phyloP scores from a whole-genome alignment of 306 rosid genomes.

The Gastrolobium villosum region DNA sequence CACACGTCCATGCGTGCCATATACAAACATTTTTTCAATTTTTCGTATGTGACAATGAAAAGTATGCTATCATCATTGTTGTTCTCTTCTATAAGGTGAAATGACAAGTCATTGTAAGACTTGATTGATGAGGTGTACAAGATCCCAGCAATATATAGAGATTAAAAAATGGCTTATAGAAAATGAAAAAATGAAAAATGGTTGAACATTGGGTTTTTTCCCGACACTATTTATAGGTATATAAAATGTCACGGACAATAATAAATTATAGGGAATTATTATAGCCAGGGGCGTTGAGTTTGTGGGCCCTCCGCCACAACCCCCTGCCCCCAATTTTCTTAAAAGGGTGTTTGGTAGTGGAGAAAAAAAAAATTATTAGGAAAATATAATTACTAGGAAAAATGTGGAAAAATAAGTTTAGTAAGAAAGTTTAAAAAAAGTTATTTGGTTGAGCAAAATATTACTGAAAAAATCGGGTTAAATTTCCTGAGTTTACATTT shows the following conservation, averaged over 20 bases:
- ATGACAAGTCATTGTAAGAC: not conserved
- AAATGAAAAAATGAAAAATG: not conserved
- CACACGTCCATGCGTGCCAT: slow-evolving; percentile 4
- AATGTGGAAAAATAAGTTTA: too few relatives aligned
- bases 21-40: not conserved
- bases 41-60: slow-evolving; percentile 3
- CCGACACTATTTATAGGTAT: not conserved
- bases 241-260: not conserved
- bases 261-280: not conserved
- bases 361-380: too few relatives aligned
- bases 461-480: too few relatives aligned
- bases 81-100: not conserved
- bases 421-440: too few relatives aligned
- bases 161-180: too few relatives aligned
- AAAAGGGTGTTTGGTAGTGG: too few relatives aligned
- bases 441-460: too few relatives aligned
- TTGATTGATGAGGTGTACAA: too few relatives aligned
- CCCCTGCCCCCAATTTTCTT: too few relatives aligned
- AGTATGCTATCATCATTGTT: not conserved
- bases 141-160: too few relatives aligned
- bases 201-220: not conserved
- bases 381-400: too few relatives aligned
- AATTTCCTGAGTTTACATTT: too few relatives aligned
- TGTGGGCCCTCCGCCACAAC: not conserved
- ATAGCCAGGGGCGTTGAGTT: not conserved